These are phyloP conservation scores for Venturia oleaginea DNA, from an alignment of 2,329 filamentous ascomycete species.

Conservation along the genomic window DNA sequence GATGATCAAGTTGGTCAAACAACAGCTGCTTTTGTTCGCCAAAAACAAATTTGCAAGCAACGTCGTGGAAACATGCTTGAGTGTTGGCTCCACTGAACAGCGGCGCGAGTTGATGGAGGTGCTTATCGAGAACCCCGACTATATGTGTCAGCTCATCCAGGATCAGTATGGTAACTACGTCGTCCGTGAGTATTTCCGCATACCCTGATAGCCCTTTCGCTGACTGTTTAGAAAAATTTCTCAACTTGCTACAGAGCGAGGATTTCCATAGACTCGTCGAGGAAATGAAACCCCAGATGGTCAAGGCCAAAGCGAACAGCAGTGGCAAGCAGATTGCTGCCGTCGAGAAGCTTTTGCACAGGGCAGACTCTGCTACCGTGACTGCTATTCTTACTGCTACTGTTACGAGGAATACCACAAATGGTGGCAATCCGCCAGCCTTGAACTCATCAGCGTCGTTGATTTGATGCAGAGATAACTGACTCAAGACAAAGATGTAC, in stretches of 20 bases:
- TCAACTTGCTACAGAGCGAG: constrained; percentile 38
- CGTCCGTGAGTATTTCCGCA: constrained; percentile 60
- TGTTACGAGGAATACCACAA: not conserved
- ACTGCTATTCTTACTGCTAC: not conserved
- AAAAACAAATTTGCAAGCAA: constrained; percentile 98
- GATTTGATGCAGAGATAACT: too few species aligned
- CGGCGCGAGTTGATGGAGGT: constrained; percentile 54
- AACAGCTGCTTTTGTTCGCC: constrained; percentile 63
- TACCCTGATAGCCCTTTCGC: not conserved
- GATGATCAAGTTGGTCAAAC: constrained; percentile 66
- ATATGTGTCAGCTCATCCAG: constrained; percentile 58
- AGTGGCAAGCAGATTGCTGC: constrained; percentile 36
- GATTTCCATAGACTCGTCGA: constrained; percentile 36
- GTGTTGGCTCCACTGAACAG: constrained; percentile 60
- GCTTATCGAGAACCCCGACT: constrained; percentile 22
- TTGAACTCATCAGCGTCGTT: not conserved
- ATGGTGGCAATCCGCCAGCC: not conserved
- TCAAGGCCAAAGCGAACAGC: constrained; percentile 33
- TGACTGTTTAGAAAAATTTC: constrained; percentile 60
- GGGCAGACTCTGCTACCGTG: too few species aligned
- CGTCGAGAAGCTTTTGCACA: constrained; percentile 41
- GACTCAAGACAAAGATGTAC: too few species aligned
- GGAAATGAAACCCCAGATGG: constrained; percentile 35
- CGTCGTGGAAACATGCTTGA: constrained; percentile 88
- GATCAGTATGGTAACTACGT: constrained; percentile 96